Evolutionary conservation across 352 stramenopile species (phyloP).

Genomic region (Globisporangium irregulare): DNA sequence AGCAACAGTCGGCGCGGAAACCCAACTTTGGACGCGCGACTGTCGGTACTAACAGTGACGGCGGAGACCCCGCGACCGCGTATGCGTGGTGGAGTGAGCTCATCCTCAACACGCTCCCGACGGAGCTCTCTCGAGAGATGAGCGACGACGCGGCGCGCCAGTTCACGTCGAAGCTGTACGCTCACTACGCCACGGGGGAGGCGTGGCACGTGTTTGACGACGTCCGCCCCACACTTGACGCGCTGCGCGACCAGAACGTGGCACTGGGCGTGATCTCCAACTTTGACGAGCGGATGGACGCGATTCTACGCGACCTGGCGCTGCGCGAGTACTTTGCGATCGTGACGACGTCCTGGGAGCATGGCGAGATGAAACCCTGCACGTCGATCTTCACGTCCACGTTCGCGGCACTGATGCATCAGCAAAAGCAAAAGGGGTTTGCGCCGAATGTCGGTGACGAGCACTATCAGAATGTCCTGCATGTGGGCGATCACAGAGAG

Average conservation of each 20-base stretch:
- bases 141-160: conserved; percentile 17
- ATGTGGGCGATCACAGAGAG: conserved; percentile 57
- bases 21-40: conserved; percentile 50
- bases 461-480: conserved; percentile 28
- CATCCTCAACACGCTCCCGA: conserved; percentile 41
- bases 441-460: not conserved
- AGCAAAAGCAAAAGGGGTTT: not conserved
- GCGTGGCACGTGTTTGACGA: conserved; percentile 70
- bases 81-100: conserved; percentile 59
- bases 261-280: conserved; percentile 71
- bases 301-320: conserved; percentile 37
- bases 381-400: conserved; percentile 55
- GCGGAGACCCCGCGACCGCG: conserved; percentile 18
- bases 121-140: conserved; percentile 24
- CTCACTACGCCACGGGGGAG: conserved; percentile 38
- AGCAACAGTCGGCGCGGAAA: conserved; percentile 13
- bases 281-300: conserved; percentile 68
- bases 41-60: not conserved
- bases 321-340: conserved; percentile 50
- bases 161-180: conserved; percentile 52
- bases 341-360: conserved; percentile 57
- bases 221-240: conserved; percentile 35
- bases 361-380: conserved; percentile 49
- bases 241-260: conserved; percentile 22
- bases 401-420: conserved; percentile 22